Conservation (phyloP, 495 filamentous ascomycete genomes). For the Hypoxylon perforatum region DNA sequence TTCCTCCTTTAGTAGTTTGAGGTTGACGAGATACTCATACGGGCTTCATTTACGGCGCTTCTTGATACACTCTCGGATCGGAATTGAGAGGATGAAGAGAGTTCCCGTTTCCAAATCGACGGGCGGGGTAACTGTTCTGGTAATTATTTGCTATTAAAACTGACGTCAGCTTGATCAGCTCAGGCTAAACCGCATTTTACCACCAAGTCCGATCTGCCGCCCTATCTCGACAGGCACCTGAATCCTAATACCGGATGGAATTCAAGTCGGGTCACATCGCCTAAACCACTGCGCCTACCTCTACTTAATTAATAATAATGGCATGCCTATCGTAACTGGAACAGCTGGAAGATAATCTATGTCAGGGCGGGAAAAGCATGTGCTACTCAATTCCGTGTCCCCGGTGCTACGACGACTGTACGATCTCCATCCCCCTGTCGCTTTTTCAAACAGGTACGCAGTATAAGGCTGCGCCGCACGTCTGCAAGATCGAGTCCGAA, state of each 20-base stretch:
- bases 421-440: no score
- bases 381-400: slow-evolving; percentile 3
- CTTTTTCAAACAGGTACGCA: no score
- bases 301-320: no score
- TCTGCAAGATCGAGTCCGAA: not conserved
- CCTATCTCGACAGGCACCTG: slow-evolving; percentile 21
- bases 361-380: not conserved
- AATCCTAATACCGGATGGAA: slow-evolving; percentile 17
- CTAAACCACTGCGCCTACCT: not conserved
- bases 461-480: not conserved
- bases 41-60: not conserved
- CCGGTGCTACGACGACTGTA: not conserved
- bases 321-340: not conserved
- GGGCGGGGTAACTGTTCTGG: not conserved
- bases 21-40: not conserved
- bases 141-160: not conserved
- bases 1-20: not conserved
- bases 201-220: slow-evolving; percentile 14
- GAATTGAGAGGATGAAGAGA: not conserved
- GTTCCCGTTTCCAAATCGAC: not conserved
- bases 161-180: slow-evolving; percentile 26
- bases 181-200: slow-evolving; percentile 23
- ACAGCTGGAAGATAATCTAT: slow-evolving; percentile 3
- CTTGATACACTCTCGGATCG: not conserved
- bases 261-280: not conserved